Conservation (phyloP, 345 rosid species). For the Salix suchowensis region DNA sequence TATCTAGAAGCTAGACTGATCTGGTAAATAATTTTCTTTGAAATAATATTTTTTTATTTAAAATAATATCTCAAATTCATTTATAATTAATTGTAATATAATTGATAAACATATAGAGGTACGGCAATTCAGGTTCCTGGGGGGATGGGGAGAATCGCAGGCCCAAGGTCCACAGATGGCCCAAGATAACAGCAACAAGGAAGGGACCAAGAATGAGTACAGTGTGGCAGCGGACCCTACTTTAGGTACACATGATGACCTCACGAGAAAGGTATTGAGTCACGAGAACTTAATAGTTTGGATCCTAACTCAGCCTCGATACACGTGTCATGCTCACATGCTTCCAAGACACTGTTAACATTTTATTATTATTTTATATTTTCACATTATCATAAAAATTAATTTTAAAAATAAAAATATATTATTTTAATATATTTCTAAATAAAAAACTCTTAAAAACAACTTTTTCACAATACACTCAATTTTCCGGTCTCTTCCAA, state of each 20-base stretch:
- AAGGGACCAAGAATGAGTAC: background rate
- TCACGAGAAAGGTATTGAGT: constrained; percentile 23
- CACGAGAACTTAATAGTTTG: constrained; percentile 14
- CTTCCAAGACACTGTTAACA: background rate
- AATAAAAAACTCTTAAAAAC: background rate
- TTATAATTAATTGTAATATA: too few species aligned
- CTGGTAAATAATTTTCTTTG: too few species aligned
- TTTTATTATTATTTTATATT: background rate
- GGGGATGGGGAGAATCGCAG: background rate
- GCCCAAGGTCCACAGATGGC: constrained; percentile 8
- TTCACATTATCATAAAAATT: too few species aligned
- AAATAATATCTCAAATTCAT: background rate
- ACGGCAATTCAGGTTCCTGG: background rate
- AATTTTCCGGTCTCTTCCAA: too few species aligned
- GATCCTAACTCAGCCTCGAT: constrained; percentile 9
- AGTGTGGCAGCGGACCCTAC: constrained; percentile 8
- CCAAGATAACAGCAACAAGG: background rate
- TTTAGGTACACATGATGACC: background rate
- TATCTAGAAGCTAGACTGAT: too few species aligned
- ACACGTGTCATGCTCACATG: constrained; percentile 22
- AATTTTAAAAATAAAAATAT: too few species aligned
- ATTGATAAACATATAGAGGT: background rate
- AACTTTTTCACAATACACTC: too few species aligned
- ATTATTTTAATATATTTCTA: background rate
- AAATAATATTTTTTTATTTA: too few species aligned